phyloP scores from a whole-genome alignment of 2,329 filamentous ascomycete species.

The Annulohypoxylon truncatum region DNA sequence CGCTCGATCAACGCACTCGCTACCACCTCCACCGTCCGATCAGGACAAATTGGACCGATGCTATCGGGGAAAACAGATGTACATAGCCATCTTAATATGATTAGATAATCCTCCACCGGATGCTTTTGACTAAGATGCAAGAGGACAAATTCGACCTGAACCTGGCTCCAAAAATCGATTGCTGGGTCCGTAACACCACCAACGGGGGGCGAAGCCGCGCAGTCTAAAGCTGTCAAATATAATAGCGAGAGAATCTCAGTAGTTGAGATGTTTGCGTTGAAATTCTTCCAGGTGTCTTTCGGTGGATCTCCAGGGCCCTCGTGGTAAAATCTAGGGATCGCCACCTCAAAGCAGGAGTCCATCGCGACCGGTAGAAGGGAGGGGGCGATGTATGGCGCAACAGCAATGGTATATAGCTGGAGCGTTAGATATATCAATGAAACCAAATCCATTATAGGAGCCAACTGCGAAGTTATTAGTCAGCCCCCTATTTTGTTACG shows the following conservation, averaged over 20 bases:
- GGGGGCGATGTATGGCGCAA: constrained; percentile 69
- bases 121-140: constrained; percentile 76
- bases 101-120: constrained; percentile 69
- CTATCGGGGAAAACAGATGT: constrained; percentile 72
- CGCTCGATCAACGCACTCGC: constrained; percentile 68
- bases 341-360: constrained; percentile 69
- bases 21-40: constrained; percentile 56
- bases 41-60: constrained; percentile 72
- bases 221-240: constrained; percentile 71
- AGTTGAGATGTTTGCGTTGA: constrained; percentile 69
- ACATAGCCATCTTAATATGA: constrained; percentile 73
- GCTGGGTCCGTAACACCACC: constrained; percentile 48
- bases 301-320: constrained; percentile 61
- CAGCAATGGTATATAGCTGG: constrained; percentile 67
- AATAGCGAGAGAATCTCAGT: constrained; percentile 73
- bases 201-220: constrained; percentile 55
- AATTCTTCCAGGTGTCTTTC: constrained; percentile 57
- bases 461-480: constrained; percentile 57
- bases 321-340: constrained; percentile 66
- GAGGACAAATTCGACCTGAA: constrained; percentile 74
- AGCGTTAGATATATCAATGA: constrained; percentile 73
- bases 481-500: background rate
- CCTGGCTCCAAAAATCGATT: constrained; percentile 72
- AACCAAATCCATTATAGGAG: constrained; percentile 73
- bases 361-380: constrained; percentile 67